These are phyloP conservation scores for Globisporangium cylindrosporum DNA, from an alignment of 352 stramenopile species.

Conservation along the genomic window DNA sequence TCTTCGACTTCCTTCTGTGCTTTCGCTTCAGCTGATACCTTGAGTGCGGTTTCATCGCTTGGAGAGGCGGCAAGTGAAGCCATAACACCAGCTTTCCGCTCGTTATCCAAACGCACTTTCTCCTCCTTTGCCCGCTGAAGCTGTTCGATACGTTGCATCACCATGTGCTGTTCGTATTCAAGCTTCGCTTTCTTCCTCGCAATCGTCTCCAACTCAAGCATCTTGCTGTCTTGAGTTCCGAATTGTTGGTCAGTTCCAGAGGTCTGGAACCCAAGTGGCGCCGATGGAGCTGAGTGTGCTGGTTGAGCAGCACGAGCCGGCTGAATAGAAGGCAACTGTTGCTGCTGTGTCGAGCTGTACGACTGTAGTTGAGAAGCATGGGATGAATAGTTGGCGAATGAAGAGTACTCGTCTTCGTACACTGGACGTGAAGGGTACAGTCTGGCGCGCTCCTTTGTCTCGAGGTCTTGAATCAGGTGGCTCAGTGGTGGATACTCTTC, in stretches of 20 bases:
- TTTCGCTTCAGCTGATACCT: slow-evolving; percentile 25
- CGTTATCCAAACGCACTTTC: slow-evolving; percentile 30
- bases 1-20: slow-evolving; percentile 27
- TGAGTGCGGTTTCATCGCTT: slow-evolving; percentile 2
- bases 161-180: slow-evolving; percentile 51
- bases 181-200: slow-evolving; percentile 52
- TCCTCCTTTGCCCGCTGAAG: slow-evolving; percentile 52
- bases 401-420: slow-evolving; percentile 73
- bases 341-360: neutral
- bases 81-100: slow-evolving; percentile 25
- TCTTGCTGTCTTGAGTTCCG: slow-evolving; percentile 17
- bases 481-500: slow-evolving; percentile 74
- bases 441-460: slow-evolving; percentile 47
- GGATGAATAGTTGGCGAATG: slow-evolving; percentile 54
- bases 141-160: slow-evolving; percentile 47
- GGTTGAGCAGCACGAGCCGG: neutral
- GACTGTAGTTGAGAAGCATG: slow-evolving; percentile 10
- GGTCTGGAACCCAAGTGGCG: neutral
- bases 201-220: slow-evolving; percentile 55
- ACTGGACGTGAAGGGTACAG: slow-evolving; percentile 58
- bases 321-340: slow-evolving; percentile 6
- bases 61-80: slow-evolving; percentile 8
- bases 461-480: slow-evolving; percentile 62
- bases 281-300: slow-evolving; percentile 6
- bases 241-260: slow-evolving; percentile 5